Evolutionary conservation across 495 filamentous ascomycete genomes (phyloP), one percentile per base, ranked within the genome.

Genomic region (Neurospora hispaniola): DNA sequence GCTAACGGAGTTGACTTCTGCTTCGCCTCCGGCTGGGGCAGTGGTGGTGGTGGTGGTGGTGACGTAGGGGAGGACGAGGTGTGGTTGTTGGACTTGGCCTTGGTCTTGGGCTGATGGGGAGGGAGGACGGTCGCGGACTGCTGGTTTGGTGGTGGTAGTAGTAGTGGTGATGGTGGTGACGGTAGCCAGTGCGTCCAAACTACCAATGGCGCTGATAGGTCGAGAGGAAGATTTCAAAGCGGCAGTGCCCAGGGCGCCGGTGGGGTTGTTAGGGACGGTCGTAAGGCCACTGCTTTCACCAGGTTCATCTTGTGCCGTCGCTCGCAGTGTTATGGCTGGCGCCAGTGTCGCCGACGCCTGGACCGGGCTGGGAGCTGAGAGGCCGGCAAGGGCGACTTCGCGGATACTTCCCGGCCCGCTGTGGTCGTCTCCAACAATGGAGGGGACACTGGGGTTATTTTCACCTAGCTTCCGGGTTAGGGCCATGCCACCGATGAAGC

Each of bases 321-420:
- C 9, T 39, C 31, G 10, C 16, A 10, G 7, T 16, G 16, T 66
- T 4, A 9, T 66, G 23, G 27, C 54, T 35, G 54, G 54, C 18
- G 43, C 43, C 18, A 66, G 71, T 42, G 10, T 18, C 68, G 27
- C 31, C 59, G 73, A 11, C 54, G 0, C 10, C 1, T 46, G 44
- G 31, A 69, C 79, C 82, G 31, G 73, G 78, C 72, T 79, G 71
- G 39, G 35, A n/a, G 35, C 69, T 16, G 40, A 81, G 27, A 82
- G 81, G 1, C 84, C 84, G 7, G 85, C 86, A 79, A 88, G 75
- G 12, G 86, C 85, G 1, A 88, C 86, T 69, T 87, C 85, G 31
- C 83, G 84, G 71, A 85, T 79, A 71, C 82, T 84, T 8, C 80
- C 73, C 68, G 16, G 35, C 20, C 38, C 69, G 48, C 80, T 83